Evolutionary conservation across 495 filamentous ascomycete species (phyloP).

Genomic region (Penicillium angulare): DNA sequence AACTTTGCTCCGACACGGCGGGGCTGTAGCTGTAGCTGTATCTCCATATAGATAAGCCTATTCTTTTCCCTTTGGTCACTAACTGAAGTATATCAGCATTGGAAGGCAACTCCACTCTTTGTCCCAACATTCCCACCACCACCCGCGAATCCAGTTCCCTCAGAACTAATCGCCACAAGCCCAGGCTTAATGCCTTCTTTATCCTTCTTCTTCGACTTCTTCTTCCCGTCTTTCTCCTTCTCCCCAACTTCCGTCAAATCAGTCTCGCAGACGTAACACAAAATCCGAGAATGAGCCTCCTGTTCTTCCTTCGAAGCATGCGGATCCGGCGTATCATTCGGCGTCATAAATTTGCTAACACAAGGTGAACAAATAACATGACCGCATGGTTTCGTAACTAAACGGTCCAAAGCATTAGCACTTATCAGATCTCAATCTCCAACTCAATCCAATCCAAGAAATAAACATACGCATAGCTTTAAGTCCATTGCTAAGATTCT

Average conservation of each 20-base stretch:
- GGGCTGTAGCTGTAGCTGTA: too few species aligned
- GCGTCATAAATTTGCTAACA: conserved; percentile 81
- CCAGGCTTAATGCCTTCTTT: conserved; percentile 62
- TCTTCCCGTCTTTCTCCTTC: conserved; percentile 16
- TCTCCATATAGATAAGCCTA: too few species aligned
- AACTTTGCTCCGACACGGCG: too few species aligned
- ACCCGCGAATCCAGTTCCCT: conserved; percentile 91
- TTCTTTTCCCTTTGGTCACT: neutral
- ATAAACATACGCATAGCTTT: conserved; percentile 65
- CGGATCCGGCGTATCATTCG: conserved; percentile 58
- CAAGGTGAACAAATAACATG: conserved; percentile 92
- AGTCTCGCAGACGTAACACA: conserved; percentile 87
- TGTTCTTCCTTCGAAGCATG: conserved; percentile 59
- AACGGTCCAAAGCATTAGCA: neutral
- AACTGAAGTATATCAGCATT: conserved; percentile 71
- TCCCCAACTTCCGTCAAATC: conserved; percentile 52
- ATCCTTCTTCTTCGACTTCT: conserved; percentile 47
- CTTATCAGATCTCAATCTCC: neutral
- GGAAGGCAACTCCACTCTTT: conserved; percentile 78
- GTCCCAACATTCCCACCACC: conserved; percentile 79
- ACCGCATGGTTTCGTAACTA: conserved; percentile 86
- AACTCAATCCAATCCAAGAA: neutral
- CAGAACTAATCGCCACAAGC: conserved; percentile 77
- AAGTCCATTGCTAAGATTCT: conserved; percentile 75
- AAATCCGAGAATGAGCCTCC: conserved; percentile 41